Base-by-base conservation (phyloP, 2,329 filamentous ascomycete genomes). In the Botryotinia calthae region DNA sequence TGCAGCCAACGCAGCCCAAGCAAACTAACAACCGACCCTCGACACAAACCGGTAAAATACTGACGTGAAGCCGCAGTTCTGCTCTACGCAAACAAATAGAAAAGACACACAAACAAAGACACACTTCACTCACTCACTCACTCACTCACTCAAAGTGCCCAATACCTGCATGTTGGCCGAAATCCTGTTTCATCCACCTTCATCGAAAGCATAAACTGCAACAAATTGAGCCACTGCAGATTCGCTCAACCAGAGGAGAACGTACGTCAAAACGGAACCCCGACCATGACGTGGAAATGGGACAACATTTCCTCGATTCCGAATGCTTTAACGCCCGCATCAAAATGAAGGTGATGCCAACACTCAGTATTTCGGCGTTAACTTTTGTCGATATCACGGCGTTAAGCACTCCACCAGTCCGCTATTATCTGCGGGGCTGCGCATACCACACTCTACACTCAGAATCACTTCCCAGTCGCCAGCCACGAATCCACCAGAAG, bases 351-450 rank as follows among this genome's bases (percentile, higher is more conserved):
- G 14, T 37, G 34, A 14, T 40, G 34, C 40, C 31, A 37, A 28
- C n/a, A 31, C 61, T 66, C 9, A 25, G 51, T 40, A 65, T 66
- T 66, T 66, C 64, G 64, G 64, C 46, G 62, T 48, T 65, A 34
- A 40, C 16, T 16, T 5, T 34, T 9, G 16, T 37, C 37, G 10
- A 48, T 48, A 9, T 44, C 7, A 44, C 62, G 62, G 62, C 28
- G 46, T 66, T 66, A 54, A 54, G 34, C 14, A 40, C 16, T 51
- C 42, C 20, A 37, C 22, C 46, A 51, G 31, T 66, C 46, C 34
- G 25, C 64, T 66, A 4, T 28, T 54, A 40, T 66, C 16, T 66
- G 34, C 31, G 64, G 64, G 64, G 46, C 46, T 66, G 25, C 22
- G 25, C 31, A 54, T n/a, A 31, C 22, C 22, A 37, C n/a, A n/a